phyloP scores from a whole-genome alignment of 2,329 filamentous ascomycete genomes.

The Penicillium sp. region DNA sequence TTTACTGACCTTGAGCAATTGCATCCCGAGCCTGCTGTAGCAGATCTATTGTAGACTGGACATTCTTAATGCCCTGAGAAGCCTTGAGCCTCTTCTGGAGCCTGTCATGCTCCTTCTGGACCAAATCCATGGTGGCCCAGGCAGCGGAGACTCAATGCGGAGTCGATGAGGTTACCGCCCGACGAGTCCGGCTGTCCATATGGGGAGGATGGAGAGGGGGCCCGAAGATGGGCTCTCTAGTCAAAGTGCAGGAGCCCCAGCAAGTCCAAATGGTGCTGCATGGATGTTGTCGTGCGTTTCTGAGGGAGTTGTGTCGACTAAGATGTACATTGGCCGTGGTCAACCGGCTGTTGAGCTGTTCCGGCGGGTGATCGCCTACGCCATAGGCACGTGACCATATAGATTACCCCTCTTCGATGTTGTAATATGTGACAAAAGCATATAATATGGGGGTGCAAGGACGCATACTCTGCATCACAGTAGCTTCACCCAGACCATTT shows the following conservation, averaged over 20 bases:
- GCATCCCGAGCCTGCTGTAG: conserved; percentile 70
- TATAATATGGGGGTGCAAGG: neutral
- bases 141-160: conserved; percentile 25
- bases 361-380: conserved; percentile 21
- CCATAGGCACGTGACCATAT: conserved; percentile 20
- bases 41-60: conserved; percentile 77
- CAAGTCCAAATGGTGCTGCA: neutral
- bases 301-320: neutral
- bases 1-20: conserved; percentile 64
- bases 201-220: conserved; percentile 1
- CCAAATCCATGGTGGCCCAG: conserved; percentile 53
- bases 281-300: neutral
- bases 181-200: conserved; percentile 26
- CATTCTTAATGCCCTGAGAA: conserved; percentile 69
- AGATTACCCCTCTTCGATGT: neutral
- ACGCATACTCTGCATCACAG: neutral
- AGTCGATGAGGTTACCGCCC: conserved; percentile 31
- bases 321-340: neutral
- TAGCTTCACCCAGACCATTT: neutral
- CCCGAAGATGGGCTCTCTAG: neutral
- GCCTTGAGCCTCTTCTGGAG: conserved; percentile 69
- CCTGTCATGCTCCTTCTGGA: conserved; percentile 72
- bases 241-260: neutral
- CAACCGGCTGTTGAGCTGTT: conserved; percentile 6
- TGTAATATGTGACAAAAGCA: neutral